A percentile compares a stretch with the other conserved stretches of the same genome.
phyloP scores from a whole-genome alignment of 2,329 filamentous ascomycete genomes.

The Corinectria fuckeliana region DNA sequence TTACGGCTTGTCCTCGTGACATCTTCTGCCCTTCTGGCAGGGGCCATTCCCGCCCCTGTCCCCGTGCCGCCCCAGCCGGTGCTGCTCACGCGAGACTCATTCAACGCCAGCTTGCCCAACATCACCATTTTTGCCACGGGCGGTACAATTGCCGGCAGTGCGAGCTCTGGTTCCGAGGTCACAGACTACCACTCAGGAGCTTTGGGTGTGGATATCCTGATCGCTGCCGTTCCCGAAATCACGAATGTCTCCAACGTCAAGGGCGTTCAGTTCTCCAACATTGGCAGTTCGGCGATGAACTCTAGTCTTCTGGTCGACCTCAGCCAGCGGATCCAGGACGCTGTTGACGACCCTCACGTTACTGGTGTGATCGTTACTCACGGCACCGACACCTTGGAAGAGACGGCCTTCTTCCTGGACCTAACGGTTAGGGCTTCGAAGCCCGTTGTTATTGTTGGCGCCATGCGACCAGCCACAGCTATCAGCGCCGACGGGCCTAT shows the following conservation, averaged over 20 bases:
- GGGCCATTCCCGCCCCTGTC: not conserved
- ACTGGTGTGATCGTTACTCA: conserved; percentile 66
- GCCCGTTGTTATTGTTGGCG: conserved; percentile 64
- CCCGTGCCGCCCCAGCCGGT: not conserved
- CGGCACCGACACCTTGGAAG: conserved; percentile 69
- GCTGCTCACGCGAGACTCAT: not conserved
- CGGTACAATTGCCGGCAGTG: conserved; percentile 63
- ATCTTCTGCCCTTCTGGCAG: not conserved
- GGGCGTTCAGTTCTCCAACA: conserved; percentile 57
- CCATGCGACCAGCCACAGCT: conserved; percentile 68
- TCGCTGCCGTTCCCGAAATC: conserved; percentile 60
- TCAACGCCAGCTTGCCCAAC: conserved; percentile 51
- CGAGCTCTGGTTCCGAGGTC: conserved; percentile 51
- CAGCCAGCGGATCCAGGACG: conserved; percentile 53
- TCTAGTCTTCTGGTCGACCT: conserved; percentile 55
- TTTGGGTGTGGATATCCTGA: conserved; percentile 55
- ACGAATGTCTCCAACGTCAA: conserved; percentile 59
- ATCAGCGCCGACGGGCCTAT: conserved; percentile 67
- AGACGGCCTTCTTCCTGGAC: conserved; percentile 67
- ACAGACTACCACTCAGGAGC: conserved; percentile 49
- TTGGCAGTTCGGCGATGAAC: conserved; percentile 55
- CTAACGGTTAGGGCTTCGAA: conserved; percentile 61
- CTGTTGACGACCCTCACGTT: conserved; percentile 48
- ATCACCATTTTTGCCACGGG: conserved; percentile 63
- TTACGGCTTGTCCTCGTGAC: not conserved